These are phyloP conservation scores for Cotoneaster glaucophyllus DNA, from an alignment of 306 rosid genomes.

Conservation along the genomic window DNA sequence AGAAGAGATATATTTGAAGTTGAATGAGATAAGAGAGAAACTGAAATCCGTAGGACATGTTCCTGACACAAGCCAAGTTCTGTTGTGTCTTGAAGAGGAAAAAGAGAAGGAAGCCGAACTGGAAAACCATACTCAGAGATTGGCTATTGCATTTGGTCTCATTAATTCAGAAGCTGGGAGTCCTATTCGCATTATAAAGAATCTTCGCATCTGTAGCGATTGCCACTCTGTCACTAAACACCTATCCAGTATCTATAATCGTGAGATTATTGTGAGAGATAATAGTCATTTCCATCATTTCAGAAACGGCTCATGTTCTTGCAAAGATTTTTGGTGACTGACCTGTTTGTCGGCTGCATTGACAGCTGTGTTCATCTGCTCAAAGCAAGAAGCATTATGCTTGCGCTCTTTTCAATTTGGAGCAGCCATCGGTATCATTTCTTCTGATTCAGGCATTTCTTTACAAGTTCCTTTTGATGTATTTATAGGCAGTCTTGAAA, in stretches of 20 bases:
- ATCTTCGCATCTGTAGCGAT: constrained; percentile 53
- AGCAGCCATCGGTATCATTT: constrained; percentile 1
- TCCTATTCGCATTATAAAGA: constrained; percentile 47
- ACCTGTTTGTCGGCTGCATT: background rate
- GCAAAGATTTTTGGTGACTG: constrained; percentile 58
- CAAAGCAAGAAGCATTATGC: background rate
- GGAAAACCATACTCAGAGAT: constrained; percentile 53
- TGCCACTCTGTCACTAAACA: constrained; percentile 50
- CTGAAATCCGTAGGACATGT: constrained; percentile 43
- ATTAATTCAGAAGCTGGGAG: constrained; percentile 28
- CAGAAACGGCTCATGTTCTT: constrained; percentile 49
- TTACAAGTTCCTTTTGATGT: background rate
- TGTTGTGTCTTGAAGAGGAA: constrained; percentile 34
- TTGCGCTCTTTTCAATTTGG: background rate
- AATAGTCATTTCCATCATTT: constrained; percentile 60
- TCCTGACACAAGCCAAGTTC: constrained; percentile 60
- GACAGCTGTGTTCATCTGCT: background rate
- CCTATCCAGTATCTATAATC: constrained; percentile 36
- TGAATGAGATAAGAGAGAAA: constrained; percentile 47
- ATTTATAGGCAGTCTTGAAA: background rate
- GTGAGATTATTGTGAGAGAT: constrained; percentile 59
- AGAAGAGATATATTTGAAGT: constrained; percentile 36
- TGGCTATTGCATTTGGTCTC: constrained; percentile 59
- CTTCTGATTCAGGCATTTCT: background rate
- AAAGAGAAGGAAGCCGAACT: constrained; percentile 45